phyloP scores from a whole-genome alignment of 2,329 filamentous ascomycete genomes.

The Ceratocystis huliohia region DNA sequence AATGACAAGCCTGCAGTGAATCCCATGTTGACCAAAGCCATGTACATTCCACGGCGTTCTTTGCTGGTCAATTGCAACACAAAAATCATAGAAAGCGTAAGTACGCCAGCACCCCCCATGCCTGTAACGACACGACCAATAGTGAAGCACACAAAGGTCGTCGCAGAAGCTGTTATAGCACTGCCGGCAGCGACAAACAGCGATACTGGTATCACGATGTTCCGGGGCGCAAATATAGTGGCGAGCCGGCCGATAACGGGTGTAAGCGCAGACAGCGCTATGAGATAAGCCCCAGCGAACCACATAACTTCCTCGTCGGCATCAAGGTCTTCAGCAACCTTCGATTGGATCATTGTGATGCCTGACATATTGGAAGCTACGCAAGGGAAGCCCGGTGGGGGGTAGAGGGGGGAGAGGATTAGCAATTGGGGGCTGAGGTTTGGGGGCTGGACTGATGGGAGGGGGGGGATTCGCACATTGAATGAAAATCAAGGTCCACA shows the following conservation, averaged over 20 bases:
- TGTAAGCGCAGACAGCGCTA: constrained; percentile 47
- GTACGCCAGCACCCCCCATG: constrained; percentile 55
- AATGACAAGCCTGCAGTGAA: constrained; percentile 60
- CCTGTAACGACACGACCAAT: constrained; percentile 56
- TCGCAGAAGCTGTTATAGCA: constrained; percentile 50
- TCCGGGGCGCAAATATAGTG: constrained; percentile 57
- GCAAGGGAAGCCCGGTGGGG: neutral
- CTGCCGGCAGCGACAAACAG: constrained; percentile 47
- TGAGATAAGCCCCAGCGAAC: constrained; percentile 68
- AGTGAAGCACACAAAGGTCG: constrained; percentile 50
- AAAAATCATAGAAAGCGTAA: constrained; percentile 61
- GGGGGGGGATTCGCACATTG: constrained; percentile 15
- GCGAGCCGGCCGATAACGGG: constrained; percentile 61
- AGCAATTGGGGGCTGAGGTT: neutral
- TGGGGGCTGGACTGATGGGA: neutral
- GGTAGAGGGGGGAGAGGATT: neutral
- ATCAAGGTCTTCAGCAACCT: constrained; percentile 61
- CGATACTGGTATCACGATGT: constrained; percentile 51
- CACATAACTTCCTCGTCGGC: constrained; percentile 62
- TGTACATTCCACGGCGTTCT: constrained; percentile 55
- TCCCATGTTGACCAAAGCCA: constrained; percentile 61
- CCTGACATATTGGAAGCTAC: constrained; percentile 60
- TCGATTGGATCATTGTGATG: constrained; percentile 67
- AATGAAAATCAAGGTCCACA: constrained; percentile 18
- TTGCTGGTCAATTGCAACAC: constrained; percentile 60